phyloP scores from a whole-genome alignment of 2,329 filamentous ascomycete genomes.

The Proliferodiscus dingleyae region DNA sequence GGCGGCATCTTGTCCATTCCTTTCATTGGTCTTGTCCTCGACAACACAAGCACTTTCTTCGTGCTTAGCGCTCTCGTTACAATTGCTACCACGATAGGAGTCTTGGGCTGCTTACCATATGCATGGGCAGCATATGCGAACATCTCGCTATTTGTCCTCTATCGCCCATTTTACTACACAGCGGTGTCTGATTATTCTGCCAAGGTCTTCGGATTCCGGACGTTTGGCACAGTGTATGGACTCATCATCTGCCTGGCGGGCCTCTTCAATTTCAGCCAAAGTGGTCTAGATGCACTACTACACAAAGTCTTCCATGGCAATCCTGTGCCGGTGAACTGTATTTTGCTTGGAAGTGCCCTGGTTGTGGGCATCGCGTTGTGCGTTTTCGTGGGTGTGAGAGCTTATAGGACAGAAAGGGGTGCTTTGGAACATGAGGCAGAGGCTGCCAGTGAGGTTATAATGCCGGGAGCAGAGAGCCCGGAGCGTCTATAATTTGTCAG shows the following conservation, averaged over 20 bases:
- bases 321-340: conserved; percentile 71
- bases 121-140: conserved; percentile 71
- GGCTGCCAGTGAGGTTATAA: conserved; percentile 32
- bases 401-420: conserved; percentile 36
- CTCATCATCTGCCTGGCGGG: conserved; percentile 83
- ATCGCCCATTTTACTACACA: conserved; percentile 87
- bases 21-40: conserved; percentile 76
- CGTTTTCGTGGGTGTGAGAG: conserved; percentile 49
- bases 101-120: conserved; percentile 68
- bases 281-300: conserved; percentile 72
- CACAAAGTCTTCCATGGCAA: conserved; percentile 67
- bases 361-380: conserved; percentile 63
- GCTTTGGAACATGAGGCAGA: conserved; percentile 41
- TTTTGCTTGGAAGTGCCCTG: conserved; percentile 58
- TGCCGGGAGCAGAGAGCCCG: conserved; percentile 27
- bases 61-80: conserved; percentile 67
- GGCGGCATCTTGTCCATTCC: conserved; percentile 82
- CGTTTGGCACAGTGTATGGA: conserved; percentile 92
- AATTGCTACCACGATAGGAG: conserved; percentile 68
- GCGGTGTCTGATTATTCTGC: conserved; percentile 84
- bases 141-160: conserved; percentile 74
- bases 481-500: conserved; percentile 4
- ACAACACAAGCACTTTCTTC: conserved; percentile 67
- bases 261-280: conserved; percentile 78
- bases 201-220: conserved; percentile 88